These are phyloP conservation scores for Aureobasidium sp. DNA, from an alignment of 2,329 filamentous ascomycete species.

Conservation along the genomic window DNA sequence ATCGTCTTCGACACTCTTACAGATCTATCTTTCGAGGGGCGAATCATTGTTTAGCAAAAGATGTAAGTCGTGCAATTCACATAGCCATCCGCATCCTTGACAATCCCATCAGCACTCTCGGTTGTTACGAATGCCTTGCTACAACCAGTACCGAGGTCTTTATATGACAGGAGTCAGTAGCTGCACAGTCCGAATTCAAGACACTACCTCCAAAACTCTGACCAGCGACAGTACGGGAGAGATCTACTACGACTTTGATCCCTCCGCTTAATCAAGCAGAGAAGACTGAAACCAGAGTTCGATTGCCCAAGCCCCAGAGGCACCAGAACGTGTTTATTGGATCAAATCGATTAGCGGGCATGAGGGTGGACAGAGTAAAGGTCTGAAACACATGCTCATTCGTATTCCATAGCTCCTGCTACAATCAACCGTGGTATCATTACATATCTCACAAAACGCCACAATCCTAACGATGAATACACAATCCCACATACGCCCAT, in stretches of 20 bases:
- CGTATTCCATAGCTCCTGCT: background rate
- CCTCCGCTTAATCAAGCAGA: background rate
- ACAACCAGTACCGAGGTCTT: no score
- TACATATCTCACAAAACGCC: background rate
- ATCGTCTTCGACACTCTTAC: background rate
- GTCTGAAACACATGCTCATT: background rate
- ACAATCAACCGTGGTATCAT: conserved; percentile 10
- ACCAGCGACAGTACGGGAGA: background rate
- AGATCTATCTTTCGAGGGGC: no score
- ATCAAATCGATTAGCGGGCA: no score
- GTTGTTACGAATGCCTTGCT: no score
- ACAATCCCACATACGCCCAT: background rate
- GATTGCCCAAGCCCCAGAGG: no score
- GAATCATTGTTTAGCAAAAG: no score
- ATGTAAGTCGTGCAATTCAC: no score
- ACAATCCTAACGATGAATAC: background rate
- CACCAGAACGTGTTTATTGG: no score
- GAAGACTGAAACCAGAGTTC: background rate
- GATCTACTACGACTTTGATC: background rate
- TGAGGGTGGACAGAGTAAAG: background rate
- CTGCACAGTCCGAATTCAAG: no score
- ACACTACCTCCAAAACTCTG: background rate
- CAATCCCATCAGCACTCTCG: no score
- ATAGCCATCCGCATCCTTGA: no score
- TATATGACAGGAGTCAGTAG: no score